These are phyloP conservation scores for Salix dunnii DNA, from an alignment of 345 rosid genomes.

Conservation along the genomic window DNA sequence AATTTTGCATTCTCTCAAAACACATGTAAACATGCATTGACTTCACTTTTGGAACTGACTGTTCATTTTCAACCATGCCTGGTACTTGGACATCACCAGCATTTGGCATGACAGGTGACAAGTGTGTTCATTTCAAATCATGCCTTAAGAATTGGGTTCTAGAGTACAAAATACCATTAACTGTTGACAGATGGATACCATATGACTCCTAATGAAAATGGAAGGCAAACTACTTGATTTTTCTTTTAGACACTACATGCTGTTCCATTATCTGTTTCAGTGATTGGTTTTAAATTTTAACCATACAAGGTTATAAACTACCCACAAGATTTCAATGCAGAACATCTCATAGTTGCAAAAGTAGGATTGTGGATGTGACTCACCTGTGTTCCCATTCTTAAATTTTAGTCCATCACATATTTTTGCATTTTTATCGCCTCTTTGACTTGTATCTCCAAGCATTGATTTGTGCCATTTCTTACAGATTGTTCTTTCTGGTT, in stretches of 20 bases:
- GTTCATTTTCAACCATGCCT: neutral
- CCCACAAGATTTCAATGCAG: neutral
- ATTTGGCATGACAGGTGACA: neutral
- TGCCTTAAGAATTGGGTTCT: neutral
- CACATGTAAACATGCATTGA: neutral
- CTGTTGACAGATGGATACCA: neutral
- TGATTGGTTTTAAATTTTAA: neutral
- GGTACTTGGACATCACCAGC: neutral
- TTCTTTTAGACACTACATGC: neutral
- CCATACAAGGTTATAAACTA: neutral
- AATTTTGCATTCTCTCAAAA: neutral
- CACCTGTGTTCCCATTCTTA: neutral
- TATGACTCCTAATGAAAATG: neutral
- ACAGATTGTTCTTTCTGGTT: constrained; percentile 95
- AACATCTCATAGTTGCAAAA: neutral
- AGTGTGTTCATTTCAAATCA: neutral
- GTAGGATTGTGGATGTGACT: neutral
- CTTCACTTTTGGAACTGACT: neutral
- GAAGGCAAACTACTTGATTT: neutral
- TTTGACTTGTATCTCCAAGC: neutral
- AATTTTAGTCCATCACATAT: neutral
- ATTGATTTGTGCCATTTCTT: constrained; percentile 6
- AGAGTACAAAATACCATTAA: neutral
- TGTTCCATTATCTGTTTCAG: neutral
- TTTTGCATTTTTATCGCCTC: neutral